Percentiles rank a stretch among this genome's conserved stretches.
Conservation (phyloP, 2,329 filamentous ascomycete genomes). For the Fonsecaea pedrosoi region DNA sequence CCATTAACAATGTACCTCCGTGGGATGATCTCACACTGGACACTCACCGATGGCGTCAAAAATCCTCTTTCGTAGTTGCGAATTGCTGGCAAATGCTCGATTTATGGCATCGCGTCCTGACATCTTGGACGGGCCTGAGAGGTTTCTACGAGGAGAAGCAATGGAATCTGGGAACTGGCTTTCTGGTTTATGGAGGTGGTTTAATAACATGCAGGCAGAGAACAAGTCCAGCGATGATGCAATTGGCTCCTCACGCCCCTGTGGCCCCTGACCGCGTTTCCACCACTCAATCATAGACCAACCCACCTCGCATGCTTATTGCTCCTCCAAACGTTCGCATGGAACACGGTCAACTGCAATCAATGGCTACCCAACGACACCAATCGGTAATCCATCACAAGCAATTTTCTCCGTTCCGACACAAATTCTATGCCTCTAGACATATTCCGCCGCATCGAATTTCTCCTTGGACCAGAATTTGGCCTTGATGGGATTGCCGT, state of each 20-base stretch:
- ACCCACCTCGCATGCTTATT: not conserved
- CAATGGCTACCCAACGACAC: not conserved
- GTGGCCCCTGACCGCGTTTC: constrained; percentile 1
- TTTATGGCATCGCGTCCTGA: constrained; percentile 23
- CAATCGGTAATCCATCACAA: not conserved
- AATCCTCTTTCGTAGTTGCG: constrained; percentile 29
- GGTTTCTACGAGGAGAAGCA: not conserved
- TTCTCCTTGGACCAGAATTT: constrained; percentile 81
- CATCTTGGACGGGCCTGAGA: constrained; percentile 12
- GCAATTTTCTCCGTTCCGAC: not conserved
- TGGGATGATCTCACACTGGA: not conserved
- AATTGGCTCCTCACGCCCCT: not conserved
- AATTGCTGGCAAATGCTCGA: constrained; percentile 27
- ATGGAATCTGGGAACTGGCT: not conserved
- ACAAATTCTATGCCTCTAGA: constrained; percentile 7
- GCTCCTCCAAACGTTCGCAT: not conserved
- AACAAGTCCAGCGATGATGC: constrained; percentile 8
- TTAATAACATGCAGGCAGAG: not conserved
- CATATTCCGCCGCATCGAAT: constrained; percentile 64
- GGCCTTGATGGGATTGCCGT: constrained; percentile 82
- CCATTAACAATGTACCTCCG: not conserved
- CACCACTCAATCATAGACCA: not conserved
- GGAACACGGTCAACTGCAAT: not conserved
- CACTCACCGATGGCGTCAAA: constrained; percentile 34
- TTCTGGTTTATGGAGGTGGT: not conserved